Base-by-base conservation (phyloP, 75 land plant species). In the Picea glauca region DNA sequence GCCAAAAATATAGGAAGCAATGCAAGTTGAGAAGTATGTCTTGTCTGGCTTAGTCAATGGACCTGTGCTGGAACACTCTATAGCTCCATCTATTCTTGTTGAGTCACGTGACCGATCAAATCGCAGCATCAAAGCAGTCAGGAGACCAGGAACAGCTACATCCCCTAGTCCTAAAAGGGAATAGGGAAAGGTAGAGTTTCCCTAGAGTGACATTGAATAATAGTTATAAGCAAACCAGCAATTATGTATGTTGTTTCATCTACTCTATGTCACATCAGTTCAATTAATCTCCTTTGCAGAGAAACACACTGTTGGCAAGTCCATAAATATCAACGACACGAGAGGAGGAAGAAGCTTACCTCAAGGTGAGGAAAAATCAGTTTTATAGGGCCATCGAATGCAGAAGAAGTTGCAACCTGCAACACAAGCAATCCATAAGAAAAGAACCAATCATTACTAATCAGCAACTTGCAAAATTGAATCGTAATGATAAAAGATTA, bases 361-460 rank as follows among this genome's bases (percentile, higher is more conserved):
- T 76, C 66, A 59, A 62, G 76, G 12, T 78, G 76, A 30, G 88
- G 88, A 75, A 87, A 87, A 23, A 87, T 83, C 58, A 87, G 80
- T 66, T 87, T 87, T 83, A 81, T 84, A 38, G 88, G 88, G 13
- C 87, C 88, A 15, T 87, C 88, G 77, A 87, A 85, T 58, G 88
- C 88, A 54, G 87, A 65, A 33, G 88, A 87, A 30, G 88, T 87
- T 62, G 88, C 88, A 33, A 87, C 88, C 88, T 86, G 83, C 77
- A 86, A 7, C 76, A 84, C 31, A 58, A 70, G 50, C 23, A 70
- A 40, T 38, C 13, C 20, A 66, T 7, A 40, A 40, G 20, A 3
- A 70, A 43, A 3, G n/a, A 38, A 70, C 13, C 0, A 43, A 70
- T 38, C 18, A 43, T 38, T 70, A 20, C 54, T 70, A 70, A 8